These are phyloP conservation scores for Aspergillus tanneri DNA, from an alignment of 2,329 filamentous ascomycete species.

Conservation along the genomic window DNA sequence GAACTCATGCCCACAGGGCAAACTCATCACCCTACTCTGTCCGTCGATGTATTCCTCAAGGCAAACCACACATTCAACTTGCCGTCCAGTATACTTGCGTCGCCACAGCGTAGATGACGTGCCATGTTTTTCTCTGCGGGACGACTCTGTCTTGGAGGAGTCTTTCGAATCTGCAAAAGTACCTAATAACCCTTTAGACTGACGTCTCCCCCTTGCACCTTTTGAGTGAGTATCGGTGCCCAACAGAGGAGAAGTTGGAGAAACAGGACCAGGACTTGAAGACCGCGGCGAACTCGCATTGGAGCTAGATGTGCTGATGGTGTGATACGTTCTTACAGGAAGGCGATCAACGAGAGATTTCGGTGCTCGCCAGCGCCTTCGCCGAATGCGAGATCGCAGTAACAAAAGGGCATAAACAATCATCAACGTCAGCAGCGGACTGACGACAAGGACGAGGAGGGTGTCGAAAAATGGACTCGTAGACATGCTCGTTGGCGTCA, in stretches of 20 bases:
- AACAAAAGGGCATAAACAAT: constrained; percentile 89
- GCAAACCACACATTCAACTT: constrained; percentile 92
- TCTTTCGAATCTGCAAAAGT: constrained; percentile 22
- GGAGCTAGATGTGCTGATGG: constrained; percentile 66
- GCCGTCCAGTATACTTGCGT: constrained; percentile 61
- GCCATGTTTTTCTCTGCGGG: constrained; percentile 49
- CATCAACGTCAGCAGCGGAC: constrained; percentile 85
- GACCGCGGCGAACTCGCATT: constrained; percentile 57
- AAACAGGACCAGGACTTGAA: constrained; percentile 64
- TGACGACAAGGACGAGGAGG: constrained; percentile 91
- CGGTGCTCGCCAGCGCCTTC: constrained; percentile 91
- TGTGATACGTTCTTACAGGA: constrained; percentile 94
- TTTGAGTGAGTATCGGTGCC: constrained; percentile 32
- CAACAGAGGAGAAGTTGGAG: constrained; percentile 77
- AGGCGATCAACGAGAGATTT: constrained; percentile 93
- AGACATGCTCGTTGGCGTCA: constrained; percentile 83
- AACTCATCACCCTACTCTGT: constrained; percentile 90
- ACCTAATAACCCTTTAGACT: constrained; percentile 40
- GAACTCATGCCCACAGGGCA: constrained; percentile 97
- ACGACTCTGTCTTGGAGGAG: constrained; percentile 23
- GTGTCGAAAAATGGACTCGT: constrained; percentile 95
- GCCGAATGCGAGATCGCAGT: constrained; percentile 80
- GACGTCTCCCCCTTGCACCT: constrained; percentile 34
- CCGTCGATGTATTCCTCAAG: constrained; percentile 95
- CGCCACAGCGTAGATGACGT: constrained; percentile 45